Percentiles rank a stretch among this genome's conserved stretches.
Evolutionary conservation across 306 rosid genomes (phyloP).

Genomic region (Malus orientalis): DNA sequence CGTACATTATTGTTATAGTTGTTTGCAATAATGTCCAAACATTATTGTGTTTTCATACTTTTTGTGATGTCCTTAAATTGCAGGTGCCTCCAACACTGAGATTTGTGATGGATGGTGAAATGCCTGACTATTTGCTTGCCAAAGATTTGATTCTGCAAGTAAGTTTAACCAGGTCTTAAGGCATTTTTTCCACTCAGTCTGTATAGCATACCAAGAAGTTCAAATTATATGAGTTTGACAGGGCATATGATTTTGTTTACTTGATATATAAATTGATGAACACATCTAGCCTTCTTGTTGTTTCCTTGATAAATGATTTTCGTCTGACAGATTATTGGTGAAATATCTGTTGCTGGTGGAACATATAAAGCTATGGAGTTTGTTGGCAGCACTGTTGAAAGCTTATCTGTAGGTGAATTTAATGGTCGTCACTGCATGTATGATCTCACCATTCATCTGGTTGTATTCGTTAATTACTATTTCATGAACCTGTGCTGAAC

Average conservation of each 20-base stretch:
- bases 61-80: background rate
- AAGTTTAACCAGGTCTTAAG: slow-evolving; percentile 13
- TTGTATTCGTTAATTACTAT: background rate
- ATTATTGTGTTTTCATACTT: background rate
- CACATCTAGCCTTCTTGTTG: background rate
- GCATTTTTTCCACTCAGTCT: background rate
- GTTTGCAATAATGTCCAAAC: background rate
- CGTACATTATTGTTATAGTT: background rate
- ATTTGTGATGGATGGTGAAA: slow-evolving; percentile 86
- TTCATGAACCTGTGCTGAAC: background rate
- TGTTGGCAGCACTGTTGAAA: slow-evolving; percentile 80
- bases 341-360: slow-evolving; percentile 84
- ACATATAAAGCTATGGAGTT: slow-evolving; percentile 95
- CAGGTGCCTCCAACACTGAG: slow-evolving; percentile 92
- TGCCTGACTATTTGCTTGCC: slow-evolving; percentile 89
- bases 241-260: background rate
- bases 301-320: background rate
- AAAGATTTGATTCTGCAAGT: slow-evolving; percentile 94
- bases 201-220: background rate
- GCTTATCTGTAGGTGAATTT: slow-evolving; percentile 53
- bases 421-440: background rate
- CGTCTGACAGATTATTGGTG: slow-evolving; percentile 73
- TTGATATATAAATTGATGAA: background rate
- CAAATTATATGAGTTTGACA: background rate
- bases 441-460: background rate